phyloP scores from a whole-genome alignment of 305 asterid species.

The Fraxinus angustifolia region DNA sequence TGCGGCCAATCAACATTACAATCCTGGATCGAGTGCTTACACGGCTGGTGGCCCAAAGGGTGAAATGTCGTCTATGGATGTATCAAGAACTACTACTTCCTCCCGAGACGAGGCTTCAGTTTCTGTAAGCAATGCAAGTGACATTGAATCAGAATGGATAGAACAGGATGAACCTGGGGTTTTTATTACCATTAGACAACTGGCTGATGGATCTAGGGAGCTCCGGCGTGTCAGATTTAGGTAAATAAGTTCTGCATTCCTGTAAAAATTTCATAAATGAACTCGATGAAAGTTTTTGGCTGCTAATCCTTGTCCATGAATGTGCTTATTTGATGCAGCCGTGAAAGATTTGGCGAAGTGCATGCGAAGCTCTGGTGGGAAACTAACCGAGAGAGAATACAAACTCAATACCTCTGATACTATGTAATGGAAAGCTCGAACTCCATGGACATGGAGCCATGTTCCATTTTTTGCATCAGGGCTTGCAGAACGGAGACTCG shows the following conservation, averaged over 20 bases:
- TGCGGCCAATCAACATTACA: conserved; percentile 37
- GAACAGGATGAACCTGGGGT: conserved; percentile 99
- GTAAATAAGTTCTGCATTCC: conserved; percentile 31
- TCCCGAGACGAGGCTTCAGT: conserved; percentile 88
- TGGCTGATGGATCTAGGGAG: conserved; percentile 88
- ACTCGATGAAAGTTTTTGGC: not conserved
- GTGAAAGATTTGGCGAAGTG: conserved; percentile 85
- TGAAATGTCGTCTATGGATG: conserved; percentile 65
- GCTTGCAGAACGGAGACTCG: not conserved
- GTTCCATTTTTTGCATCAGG: conserved; percentile 8
- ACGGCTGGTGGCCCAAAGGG: conserved; percentile 37
- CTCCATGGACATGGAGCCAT: not conserved
- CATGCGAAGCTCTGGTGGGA: conserved; percentile 98
- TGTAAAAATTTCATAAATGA: not conserved
- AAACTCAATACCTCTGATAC: conserved; percentile 78
- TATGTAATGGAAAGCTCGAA: not conserved
- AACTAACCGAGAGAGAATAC: conserved; percentile 91
- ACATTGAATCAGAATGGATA: conserved; percentile 89
- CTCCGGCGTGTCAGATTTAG: conserved; percentile 96
- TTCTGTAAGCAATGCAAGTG: conserved; percentile 93
- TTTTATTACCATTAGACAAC: conserved; percentile 85
- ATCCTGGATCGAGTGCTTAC: conserved; percentile 51
- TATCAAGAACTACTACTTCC: conserved; percentile 75
- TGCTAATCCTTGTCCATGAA: not conserved
- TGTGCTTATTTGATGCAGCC: conserved; percentile 39